Conservation (phyloP, 768 basidiomycete genomes). For the Plicaturopsis crispa region DNA sequence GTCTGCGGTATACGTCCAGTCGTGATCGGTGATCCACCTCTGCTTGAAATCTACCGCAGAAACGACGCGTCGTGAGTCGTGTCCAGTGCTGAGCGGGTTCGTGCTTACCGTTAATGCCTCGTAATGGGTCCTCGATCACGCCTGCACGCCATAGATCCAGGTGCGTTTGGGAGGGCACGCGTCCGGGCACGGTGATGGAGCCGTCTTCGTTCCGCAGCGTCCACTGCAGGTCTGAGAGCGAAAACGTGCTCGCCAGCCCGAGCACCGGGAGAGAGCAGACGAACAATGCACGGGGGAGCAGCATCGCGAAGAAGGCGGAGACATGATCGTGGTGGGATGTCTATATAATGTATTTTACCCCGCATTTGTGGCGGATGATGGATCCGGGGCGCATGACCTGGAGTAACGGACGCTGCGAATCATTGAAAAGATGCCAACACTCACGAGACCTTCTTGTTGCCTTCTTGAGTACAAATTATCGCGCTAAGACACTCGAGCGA, state of each 20-base stretch:
- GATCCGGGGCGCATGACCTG: no score
- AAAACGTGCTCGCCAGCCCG: conserved; percentile 14
- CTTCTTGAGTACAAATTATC: no score
- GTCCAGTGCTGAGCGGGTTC: neutral
- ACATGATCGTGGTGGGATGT: no score
- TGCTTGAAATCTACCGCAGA: conserved; percentile 36
- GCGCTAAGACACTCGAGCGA: no score
- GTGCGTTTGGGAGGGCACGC: conserved; percentile 46
- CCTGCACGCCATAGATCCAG: conserved; percentile 45
- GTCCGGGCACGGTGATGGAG: conserved; percentile 41
- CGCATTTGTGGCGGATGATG: no score
- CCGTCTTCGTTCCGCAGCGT: conserved; percentile 46
- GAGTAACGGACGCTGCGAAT: no score
- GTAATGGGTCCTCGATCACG: conserved; percentile 44
- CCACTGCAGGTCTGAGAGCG: conserved; percentile 42
- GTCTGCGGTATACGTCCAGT: conserved; percentile 54
- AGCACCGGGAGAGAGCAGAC: neutral
- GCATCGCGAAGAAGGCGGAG: no score
- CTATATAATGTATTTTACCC: no score
- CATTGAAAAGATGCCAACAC: no score
- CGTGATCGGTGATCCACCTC: conserved; percentile 47
- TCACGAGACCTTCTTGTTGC: no score
- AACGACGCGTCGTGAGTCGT: neutral
- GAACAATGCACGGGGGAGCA: no score
- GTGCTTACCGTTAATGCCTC: conserved; percentile 41